phyloP scores from a whole-genome alignment of 2,329 filamentous ascomycete species.

The Thielaviopsis euricoi region DNA sequence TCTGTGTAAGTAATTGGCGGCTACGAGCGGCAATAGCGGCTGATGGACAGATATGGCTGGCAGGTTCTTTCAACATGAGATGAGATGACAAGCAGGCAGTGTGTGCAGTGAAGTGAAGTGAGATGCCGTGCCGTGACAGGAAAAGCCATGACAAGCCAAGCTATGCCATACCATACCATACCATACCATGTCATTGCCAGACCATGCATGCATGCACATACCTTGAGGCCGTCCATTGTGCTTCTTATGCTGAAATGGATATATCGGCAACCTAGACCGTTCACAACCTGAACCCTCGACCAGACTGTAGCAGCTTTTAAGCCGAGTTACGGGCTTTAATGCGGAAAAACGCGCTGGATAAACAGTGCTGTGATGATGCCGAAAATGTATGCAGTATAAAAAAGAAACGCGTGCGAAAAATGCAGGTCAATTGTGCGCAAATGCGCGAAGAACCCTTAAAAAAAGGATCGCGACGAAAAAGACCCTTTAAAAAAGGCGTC shows the following conservation, averaged over 20 bases:
- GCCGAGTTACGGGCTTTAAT: background rate
- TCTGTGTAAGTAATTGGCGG: constrained; percentile 9
- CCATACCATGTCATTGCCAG: too few species aligned
- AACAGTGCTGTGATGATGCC: background rate
- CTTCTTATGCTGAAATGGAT: constrained; percentile 8
- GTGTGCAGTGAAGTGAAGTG: background rate
- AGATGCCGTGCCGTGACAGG: too few species aligned
- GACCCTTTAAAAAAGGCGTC: background rate
- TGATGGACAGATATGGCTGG: background rate
- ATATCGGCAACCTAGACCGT: background rate
- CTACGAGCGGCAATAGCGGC: background rate
- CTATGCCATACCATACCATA: too few species aligned
- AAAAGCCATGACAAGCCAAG: too few species aligned
- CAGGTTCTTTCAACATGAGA: background rate
- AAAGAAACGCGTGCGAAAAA: background rate
- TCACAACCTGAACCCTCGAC: constrained; percentile 1
- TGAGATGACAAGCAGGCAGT: background rate
- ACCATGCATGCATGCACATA: constrained; percentile 2
- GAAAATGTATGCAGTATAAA: background rate
- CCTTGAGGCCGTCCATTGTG: constrained; percentile 6
- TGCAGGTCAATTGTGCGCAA: background rate
- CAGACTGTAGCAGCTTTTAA: background rate
- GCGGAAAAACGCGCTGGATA: background rate
- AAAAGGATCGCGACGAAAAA: background rate
- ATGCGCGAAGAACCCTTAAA: background rate